These are phyloP conservation scores for Apophysomyces elegans DNA, from an alignment of 371 early-diverging fungal genomes.

Conservation along the genomic window DNA sequence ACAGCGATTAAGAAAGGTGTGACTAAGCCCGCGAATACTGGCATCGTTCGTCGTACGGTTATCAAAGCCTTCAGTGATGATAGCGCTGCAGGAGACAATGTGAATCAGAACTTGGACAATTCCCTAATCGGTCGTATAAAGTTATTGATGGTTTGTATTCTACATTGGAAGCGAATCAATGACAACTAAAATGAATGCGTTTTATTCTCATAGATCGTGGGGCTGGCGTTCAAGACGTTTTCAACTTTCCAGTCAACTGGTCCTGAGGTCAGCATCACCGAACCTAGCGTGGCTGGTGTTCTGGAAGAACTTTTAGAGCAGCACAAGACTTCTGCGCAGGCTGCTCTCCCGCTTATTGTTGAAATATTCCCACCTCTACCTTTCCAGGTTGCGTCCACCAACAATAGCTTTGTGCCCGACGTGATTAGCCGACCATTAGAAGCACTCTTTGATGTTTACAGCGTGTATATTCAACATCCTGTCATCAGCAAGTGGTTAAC, in stretches of 20 bases:
- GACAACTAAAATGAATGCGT: background rate
- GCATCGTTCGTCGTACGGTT: constrained; percentile 49
- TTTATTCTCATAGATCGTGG: constrained; percentile 39
- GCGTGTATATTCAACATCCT: constrained; percentile 59
- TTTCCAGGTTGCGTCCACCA: constrained; percentile 34
- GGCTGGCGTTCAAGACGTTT: constrained; percentile 66
- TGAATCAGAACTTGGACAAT: constrained; percentile 52
- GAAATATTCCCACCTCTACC: constrained; percentile 53
- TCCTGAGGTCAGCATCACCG: constrained; percentile 33
- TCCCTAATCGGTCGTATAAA: constrained; percentile 56
- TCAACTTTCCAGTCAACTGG: constrained; percentile 41
- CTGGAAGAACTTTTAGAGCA: constrained; percentile 38
- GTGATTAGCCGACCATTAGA: constrained; percentile 46
- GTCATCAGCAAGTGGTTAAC: constrained; percentile 63
- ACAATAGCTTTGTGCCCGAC: constrained; percentile 26
- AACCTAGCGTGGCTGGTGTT: constrained; percentile 36
- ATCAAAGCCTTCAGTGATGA: constrained; percentile 52
- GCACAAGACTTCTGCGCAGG: constrained; percentile 31
- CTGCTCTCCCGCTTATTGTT: constrained; percentile 44
- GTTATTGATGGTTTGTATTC: constrained; percentile 37
- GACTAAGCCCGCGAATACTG: constrained; percentile 28
- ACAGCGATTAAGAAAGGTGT: constrained; percentile 6
- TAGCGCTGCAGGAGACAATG: constrained; percentile 16
- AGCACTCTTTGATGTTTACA: constrained; percentile 48
- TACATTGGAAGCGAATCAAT: background rate